phyloP scores from a whole-genome alignment of 257 asterid species.

The Nicotiana noctiflora region DNA sequence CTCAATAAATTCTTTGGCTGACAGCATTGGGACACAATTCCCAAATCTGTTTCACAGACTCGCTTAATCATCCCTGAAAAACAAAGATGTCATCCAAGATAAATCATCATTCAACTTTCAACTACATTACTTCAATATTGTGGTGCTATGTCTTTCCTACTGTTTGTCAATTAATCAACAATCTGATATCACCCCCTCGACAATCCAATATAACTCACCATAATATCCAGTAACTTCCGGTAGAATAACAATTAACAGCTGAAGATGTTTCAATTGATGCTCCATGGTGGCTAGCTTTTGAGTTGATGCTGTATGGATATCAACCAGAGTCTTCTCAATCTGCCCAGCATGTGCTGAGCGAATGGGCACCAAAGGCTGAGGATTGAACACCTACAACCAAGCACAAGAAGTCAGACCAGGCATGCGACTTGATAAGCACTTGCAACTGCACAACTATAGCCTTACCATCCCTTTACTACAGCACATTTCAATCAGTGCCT shows the following conservation, averaged over 20 bases:
- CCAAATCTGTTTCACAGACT: constrained; percentile 73
- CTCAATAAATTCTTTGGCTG: constrained; percentile 33
- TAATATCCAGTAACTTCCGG: constrained; percentile 64
- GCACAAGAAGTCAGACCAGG: not conserved
- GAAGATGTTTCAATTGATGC: constrained; percentile 22
- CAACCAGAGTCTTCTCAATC: constrained; percentile 38
- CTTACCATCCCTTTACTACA: constrained; percentile 70
- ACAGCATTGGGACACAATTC: constrained; percentile 86
- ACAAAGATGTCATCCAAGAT: not conserved
- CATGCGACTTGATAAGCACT: not conserved
- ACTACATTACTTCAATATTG: not conserved
- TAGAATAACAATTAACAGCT: constrained; percentile 56
- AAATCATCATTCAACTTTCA: not conserved
- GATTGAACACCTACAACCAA: constrained; percentile 34
- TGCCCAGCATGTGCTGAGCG: constrained; percentile 12
- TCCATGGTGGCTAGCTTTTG: not conserved
- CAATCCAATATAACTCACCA: constrained; percentile 31
- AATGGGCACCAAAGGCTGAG: constrained; percentile 29
- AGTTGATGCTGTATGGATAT: constrained; percentile 20
- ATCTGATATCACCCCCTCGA: not conserved
- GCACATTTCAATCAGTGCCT: constrained; percentile 49
- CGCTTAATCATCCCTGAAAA: constrained; percentile 65
- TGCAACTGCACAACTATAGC: not conserved
- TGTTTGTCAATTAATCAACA: not conserved
- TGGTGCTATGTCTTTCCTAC: not conserved